A percentile compares a stretch with the other conserved stretches of the same genome.
phyloP scores from a whole-genome alignment of 2,329 filamentous ascomycete species.

The Monosporascus ibericus region DNA sequence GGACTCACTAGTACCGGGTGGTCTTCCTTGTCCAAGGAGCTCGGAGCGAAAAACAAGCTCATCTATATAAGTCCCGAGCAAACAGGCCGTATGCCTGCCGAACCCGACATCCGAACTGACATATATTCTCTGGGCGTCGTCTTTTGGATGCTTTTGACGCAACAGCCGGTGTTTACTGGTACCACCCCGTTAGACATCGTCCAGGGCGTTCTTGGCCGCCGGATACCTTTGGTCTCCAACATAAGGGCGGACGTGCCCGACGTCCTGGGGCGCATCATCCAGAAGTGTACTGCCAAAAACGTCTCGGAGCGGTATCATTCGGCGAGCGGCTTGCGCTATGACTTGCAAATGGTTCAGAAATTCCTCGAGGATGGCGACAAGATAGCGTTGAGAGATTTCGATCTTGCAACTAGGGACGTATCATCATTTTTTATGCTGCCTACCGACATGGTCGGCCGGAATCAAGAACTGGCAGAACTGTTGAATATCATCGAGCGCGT shows the following conservation, averaged over 20 bases:
- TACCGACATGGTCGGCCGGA: conserved; percentile 71
- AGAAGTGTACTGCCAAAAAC: conserved; percentile 87
- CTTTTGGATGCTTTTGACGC: conserved; percentile 81
- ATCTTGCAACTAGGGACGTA: conserved; percentile 76
- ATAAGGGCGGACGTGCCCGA: conserved; percentile 80
- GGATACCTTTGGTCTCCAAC: conserved; percentile 69
- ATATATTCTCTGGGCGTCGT: conserved; percentile 88
- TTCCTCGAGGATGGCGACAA: conserved; percentile 71
- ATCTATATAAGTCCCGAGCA: conserved; percentile 92
- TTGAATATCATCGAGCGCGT: conserved; percentile 72
- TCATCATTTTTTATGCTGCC: conserved; percentile 91
- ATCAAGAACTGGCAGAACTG: conserved; percentile 64
- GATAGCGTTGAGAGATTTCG: conserved; percentile 64
- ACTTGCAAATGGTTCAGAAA: conserved; percentile 68
- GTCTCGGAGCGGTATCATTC: conserved; percentile 87
- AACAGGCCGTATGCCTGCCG: conserved; percentile 85
- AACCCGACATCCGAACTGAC: conserved; percentile 87
- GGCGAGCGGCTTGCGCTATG: conserved; percentile 76
- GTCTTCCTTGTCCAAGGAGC: conserved; percentile 74
- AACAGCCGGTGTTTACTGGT: conserved; percentile 73
- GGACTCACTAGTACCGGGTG: conserved; percentile 81
- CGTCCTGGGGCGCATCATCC: conserved; percentile 73
- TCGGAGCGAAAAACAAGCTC: conserved; percentile 82
- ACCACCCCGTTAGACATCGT: conserved; percentile 82
- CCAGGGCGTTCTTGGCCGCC: conserved; percentile 76